Evolutionary conservation across 257 asterid genomes (phyloP).

Genomic region (Craterostigma plantagineum): DNA sequence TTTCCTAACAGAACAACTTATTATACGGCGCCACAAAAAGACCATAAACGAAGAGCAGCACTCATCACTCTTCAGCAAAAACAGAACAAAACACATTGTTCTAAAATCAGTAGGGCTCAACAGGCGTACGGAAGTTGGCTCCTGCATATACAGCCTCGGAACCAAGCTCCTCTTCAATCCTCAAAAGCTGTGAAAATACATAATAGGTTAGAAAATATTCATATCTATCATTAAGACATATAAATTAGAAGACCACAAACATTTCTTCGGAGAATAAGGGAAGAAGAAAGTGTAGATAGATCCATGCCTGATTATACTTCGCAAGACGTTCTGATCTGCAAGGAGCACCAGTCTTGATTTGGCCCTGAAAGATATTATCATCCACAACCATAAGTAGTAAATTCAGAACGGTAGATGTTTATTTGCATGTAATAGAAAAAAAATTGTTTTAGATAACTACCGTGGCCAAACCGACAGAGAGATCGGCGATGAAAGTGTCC

Average conservation of each 20-base stretch:
- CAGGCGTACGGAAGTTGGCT: conserved; percentile 73
- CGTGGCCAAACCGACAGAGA: conserved; percentile 84
- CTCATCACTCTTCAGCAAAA: no score
- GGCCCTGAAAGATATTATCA: conserved; percentile 40
- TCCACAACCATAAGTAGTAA: neutral
- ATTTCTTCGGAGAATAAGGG: no score
- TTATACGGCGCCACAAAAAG: no score
- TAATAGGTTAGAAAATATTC: no score
- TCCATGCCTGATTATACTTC: conserved; percentile 78
- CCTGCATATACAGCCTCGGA: conserved; percentile 86
- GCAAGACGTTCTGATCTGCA: conserved; percentile 98
- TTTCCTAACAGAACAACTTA: no score
- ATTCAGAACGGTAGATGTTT: no score
- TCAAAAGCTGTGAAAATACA: conserved; percentile 35
- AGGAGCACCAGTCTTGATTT: conserved; percentile 97
- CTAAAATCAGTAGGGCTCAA: conserved; percentile 53
- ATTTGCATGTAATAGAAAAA: no score
- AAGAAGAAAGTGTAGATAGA: neutral
- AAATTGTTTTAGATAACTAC: conserved; percentile 18
- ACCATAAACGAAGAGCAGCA: no score
- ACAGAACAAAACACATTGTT: neutral
- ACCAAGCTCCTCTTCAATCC: conserved; percentile 95
- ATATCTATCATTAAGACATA: no score
- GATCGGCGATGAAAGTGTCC: conserved; percentile 98
- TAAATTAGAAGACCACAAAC: no score